These are phyloP conservation scores for Theileria equi DNA, from an alignment of 169 alveolate species.

Conservation along the genomic window DNA sequence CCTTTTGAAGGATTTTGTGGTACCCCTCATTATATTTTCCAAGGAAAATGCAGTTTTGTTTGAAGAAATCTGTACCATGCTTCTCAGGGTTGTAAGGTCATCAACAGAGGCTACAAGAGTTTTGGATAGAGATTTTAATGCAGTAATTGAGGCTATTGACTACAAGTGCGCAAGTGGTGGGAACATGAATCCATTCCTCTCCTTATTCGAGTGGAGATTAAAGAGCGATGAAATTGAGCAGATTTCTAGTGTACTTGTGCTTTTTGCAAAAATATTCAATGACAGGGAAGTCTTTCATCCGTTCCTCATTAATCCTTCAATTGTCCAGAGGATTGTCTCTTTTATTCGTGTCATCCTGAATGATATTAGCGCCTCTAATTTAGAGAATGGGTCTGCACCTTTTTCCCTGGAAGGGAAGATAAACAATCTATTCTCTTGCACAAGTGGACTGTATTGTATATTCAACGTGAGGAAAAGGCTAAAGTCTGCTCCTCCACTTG, in stretches of 20 bases:
- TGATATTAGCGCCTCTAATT: not conserved
- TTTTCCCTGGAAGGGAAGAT: not conserved
- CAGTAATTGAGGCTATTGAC: constrained; percentile 7
- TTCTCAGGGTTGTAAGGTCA: constrained; percentile 39
- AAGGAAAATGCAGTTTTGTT: constrained; percentile 6
- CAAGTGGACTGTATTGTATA: constrained; percentile 25
- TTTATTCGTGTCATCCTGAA: constrained; percentile 7
- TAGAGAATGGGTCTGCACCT: not conserved
- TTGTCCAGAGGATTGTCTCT: constrained; percentile 12
- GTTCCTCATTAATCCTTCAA: constrained; percentile 34
- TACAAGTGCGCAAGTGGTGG: constrained; percentile 9
- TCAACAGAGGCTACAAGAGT: constrained; percentile 29
- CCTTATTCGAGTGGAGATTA: constrained; percentile 57
- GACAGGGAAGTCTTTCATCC: constrained; percentile 37
- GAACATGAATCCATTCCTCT: constrained; percentile 35
- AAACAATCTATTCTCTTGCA: constrained; percentile 18
- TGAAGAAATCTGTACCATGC: constrained; percentile 36
- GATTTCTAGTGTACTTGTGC: constrained; percentile 25
- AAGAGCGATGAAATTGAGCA: constrained; percentile 29
- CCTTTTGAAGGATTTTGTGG: constrained; percentile 11
- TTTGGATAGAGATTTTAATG: constrained; percentile 17
- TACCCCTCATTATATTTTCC: constrained; percentile 45
- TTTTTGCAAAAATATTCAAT: constrained; percentile 31
- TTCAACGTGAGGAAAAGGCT: constrained; percentile 14
- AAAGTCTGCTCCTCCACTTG: constrained; percentile 11